phyloP scores from a whole-genome alignment of 2,329 filamentous ascomycete species.

The Neocucurbitaria cava region DNA sequence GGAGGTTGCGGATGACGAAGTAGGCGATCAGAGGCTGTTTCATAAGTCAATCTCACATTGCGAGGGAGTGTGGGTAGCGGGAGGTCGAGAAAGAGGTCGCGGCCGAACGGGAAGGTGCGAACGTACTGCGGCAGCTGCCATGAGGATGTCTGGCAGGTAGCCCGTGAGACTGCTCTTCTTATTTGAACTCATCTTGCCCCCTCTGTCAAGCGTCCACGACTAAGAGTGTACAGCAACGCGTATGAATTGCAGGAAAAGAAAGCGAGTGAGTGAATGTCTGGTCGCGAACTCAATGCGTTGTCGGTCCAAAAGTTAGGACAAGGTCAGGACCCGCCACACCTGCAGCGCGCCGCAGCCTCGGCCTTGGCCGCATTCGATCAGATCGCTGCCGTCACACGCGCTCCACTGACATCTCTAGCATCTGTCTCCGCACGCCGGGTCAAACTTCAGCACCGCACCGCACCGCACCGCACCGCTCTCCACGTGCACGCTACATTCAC shows the following conservation, averaged over 20 bases:
- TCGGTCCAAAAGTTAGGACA: slow-evolving; percentile 26
- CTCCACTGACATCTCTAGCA: slow-evolving; percentile 15
- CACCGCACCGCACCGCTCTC: neutral
- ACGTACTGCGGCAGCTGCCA: slow-evolving; percentile 52
- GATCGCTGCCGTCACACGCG: slow-evolving; percentile 8
- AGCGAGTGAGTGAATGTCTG: neutral
- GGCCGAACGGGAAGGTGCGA: slow-evolving; percentile 4
- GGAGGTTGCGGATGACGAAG: slow-evolving; percentile 48
- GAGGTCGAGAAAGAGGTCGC: slow-evolving; percentile 1
- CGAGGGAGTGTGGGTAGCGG: neutral
- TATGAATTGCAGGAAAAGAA: neutral
- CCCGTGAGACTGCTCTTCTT: slow-evolving; percentile 48
- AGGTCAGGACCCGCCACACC: slow-evolving; percentile 23
- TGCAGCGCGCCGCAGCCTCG: slow-evolving; percentile 21
- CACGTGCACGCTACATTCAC: slow-evolving; percentile 9
- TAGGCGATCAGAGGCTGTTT: slow-evolving; percentile 69
- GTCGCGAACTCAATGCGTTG: slow-evolving; percentile 20
- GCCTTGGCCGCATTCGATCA: slow-evolving; percentile 19
- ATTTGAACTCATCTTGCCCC: slow-evolving; percentile 41
- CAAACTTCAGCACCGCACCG: neutral
- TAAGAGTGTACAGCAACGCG: neutral
- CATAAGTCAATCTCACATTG: slow-evolving; percentile 9
- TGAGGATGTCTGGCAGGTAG: slow-evolving; percentile 50
- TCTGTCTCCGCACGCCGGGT: no score
- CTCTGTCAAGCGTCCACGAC: neutral